phyloP scores from a whole-genome alignment of 257 asterid genomes.

The Solanum microdontum region DNA sequence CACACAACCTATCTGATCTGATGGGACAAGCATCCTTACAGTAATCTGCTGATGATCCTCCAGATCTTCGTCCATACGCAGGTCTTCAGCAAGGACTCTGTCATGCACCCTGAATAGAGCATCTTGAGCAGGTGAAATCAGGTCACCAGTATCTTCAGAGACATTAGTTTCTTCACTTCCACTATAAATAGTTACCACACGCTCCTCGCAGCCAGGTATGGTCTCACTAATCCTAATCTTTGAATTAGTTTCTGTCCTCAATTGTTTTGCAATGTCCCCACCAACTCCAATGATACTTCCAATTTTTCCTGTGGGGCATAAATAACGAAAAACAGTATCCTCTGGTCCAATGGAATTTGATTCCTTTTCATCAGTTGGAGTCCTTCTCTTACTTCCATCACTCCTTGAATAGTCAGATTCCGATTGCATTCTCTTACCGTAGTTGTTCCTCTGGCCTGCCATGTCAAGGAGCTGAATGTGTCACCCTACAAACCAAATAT shows the following conservation, averaged over 20 bases:
- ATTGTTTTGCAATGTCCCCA: conserved; percentile 75
- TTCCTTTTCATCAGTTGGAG: conserved; percentile 53
- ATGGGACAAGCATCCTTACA: conserved; percentile 36
- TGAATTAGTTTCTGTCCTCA: conserved; percentile 75
- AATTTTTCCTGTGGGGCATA: conserved; percentile 69
- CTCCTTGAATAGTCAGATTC: conserved; percentile 37
- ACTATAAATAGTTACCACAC: conserved; percentile 76
- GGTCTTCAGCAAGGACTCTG: conserved; percentile 53
- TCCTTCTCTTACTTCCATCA: conserved; percentile 50
- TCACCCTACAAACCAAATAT: neutral
- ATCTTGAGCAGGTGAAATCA: conserved; percentile 72
- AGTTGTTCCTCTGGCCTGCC: conserved; percentile 61
- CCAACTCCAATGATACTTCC: conserved; percentile 90
- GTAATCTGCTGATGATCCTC: conserved; percentile 46
- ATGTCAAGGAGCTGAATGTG: conserved; percentile 16
- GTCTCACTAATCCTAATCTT: conserved; percentile 75
- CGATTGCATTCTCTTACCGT: conserved; percentile 36
- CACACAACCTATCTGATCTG: conserved; percentile 52
- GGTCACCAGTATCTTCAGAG: conserved; percentile 34
- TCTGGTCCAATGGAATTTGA: conserved; percentile 51
- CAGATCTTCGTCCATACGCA: conserved; percentile 31
- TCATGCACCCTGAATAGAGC: conserved; percentile 81
- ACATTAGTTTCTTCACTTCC: conserved; percentile 60
- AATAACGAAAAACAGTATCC: conserved; percentile 64
- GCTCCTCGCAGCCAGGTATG: conserved; percentile 87